Conservation (phyloP, 2,329 filamentous ascomycete genomes). For the Chalaropsis thielavioides region DNA sequence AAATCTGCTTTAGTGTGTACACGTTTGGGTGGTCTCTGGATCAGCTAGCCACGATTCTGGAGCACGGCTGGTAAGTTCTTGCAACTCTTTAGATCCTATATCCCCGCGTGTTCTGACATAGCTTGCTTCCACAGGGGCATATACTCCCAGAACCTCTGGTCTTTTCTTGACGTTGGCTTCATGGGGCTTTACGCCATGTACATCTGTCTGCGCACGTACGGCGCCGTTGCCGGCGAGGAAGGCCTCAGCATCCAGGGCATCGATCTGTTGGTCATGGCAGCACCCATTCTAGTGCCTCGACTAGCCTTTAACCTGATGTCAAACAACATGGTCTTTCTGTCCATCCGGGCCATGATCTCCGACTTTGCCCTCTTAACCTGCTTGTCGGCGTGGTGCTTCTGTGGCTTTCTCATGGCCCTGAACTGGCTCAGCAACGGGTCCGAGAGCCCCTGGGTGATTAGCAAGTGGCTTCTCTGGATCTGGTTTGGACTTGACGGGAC, state of each 20-base stretch:
- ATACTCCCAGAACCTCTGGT: constrained; percentile 80
- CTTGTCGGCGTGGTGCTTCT: constrained; percentile 69
- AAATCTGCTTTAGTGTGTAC: constrained; percentile 57
- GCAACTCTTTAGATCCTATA: background rate
- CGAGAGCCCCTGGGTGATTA: constrained; percentile 40
- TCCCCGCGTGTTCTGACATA: background rate
- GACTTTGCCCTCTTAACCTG: constrained; percentile 68
- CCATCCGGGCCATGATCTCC: constrained; percentile 68
- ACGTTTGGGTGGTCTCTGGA: constrained; percentile 67
- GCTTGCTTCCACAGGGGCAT: constrained; percentile 42
- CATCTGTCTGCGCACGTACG: constrained; percentile 51
- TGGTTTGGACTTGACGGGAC: constrained; percentile 77
- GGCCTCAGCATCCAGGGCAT: constrained; percentile 50
- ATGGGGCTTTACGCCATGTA: constrained; percentile 57
- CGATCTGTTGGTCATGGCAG: constrained; percentile 62
- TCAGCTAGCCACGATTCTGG: constrained; percentile 60
- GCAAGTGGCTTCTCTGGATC: constrained; percentile 86
- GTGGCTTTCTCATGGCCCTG: constrained; percentile 65
- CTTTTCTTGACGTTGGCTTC: constrained; percentile 70
- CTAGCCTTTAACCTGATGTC: constrained; percentile 72
- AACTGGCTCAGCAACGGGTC: constrained; percentile 58
- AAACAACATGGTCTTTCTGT: constrained; percentile 72
- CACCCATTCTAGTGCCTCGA: constrained; percentile 62
- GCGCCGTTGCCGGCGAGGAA: constrained; percentile 36
- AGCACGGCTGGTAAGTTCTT: constrained; percentile 46